Conservation (phyloP, 495 filamentous ascomycete genomes). For the Parmelia sp. region DNA sequence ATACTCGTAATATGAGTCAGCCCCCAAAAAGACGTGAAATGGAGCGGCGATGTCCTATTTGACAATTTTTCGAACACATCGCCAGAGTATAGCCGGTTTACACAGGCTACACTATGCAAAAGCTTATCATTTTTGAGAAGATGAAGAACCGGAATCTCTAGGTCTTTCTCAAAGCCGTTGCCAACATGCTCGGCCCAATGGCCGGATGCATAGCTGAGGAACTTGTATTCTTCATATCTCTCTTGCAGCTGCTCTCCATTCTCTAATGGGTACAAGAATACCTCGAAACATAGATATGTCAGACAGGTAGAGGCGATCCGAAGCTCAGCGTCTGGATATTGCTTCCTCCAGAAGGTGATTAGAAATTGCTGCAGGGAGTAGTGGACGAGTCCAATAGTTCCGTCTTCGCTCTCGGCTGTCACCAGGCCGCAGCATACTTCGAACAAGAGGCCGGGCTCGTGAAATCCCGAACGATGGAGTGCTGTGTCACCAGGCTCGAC, state of each 20-base stretch:
- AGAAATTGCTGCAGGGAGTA: conserved; percentile 38
- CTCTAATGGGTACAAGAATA: too few species aligned
- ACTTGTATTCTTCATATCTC: too few species aligned
- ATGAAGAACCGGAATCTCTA: background rate
- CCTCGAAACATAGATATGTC: background rate
- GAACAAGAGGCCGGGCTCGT: conserved; percentile 19
- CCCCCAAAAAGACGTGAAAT: background rate
- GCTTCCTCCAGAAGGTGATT: background rate
- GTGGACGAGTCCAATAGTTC: conserved; percentile 30
- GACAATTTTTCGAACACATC: background rate
- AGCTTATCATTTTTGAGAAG: background rate
- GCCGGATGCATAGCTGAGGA: background rate
- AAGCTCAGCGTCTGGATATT: background rate
- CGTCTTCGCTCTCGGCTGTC: background rate
- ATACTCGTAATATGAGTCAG: background rate
- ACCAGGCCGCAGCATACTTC: conserved; percentile 33
- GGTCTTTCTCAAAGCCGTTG: background rate
- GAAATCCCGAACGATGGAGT: conserved; percentile 11
- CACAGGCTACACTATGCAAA: too few species aligned
- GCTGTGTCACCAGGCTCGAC: conserved; percentile 12
- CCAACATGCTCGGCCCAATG: conserved; percentile 2
- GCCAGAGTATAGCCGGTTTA: background rate
- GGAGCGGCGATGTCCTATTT: background rate
- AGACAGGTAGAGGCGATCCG: background rate
- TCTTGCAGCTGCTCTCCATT: too few species aligned